Conservation (phyloP, 306 rosid species). For the Vigna hirtella region DNA sequence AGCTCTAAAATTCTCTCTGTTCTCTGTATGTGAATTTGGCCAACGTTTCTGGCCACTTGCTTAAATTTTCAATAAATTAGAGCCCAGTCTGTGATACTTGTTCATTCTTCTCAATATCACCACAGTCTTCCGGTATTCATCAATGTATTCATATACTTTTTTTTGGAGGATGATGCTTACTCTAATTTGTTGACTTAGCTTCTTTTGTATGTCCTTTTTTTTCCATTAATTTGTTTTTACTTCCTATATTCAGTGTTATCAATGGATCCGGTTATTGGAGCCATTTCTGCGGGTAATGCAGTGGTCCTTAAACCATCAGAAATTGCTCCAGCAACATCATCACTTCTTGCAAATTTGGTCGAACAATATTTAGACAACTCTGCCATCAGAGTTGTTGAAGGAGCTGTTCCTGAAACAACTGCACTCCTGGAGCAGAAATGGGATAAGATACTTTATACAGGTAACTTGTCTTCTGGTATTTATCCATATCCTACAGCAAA, state of each 20-base stretch:
- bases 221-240: conserved; percentile 15
- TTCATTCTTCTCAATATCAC: conserved; percentile 30
- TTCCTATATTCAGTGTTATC: conserved; percentile 67
- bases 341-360: conserved; percentile 57
- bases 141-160: no score
- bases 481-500: conserved; percentile 15
- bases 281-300: conserved; percentile 77
- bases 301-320: conserved; percentile 90
- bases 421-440: conserved; percentile 80
- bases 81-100: conserved; percentile 1
- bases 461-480: conserved; percentile 42
- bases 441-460: conserved; percentile 90
- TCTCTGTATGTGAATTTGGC: background rate
- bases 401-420: conserved; percentile 81
- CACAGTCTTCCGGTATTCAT: conserved; percentile 7
- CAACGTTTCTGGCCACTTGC: background rate
- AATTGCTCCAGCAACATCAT: conserved; percentile 75
- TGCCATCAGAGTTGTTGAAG: conserved; percentile 77
- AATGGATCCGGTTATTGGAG: conserved; percentile 86
- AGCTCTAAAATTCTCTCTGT: background rate
- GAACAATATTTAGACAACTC: conserved; percentile 67
- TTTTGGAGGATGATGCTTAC: background rate
- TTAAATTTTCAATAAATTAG: background rate
- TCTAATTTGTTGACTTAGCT: conserved; percentile 4
- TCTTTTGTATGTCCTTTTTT: conserved; percentile 27